Evolutionary conservation across 768 basidiomycete species (phyloP), one percentile per base, ranked within the genome.

Genomic region (Daedalea quercina): DNA sequence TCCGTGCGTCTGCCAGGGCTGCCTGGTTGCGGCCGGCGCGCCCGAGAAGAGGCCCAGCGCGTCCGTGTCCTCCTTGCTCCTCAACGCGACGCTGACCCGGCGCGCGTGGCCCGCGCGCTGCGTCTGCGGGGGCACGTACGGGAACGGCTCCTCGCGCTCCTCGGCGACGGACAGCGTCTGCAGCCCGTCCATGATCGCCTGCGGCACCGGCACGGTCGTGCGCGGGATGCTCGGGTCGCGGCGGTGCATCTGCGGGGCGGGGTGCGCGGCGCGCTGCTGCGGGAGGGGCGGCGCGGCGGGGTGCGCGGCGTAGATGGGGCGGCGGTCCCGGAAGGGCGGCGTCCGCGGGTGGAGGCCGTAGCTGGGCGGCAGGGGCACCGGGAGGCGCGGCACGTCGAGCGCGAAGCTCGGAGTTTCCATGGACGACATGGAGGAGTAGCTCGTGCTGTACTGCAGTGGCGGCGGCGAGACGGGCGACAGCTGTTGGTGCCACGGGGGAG

Each of bases 81-180:
- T 71, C 60, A 72, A 52, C 40, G 63, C 54, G 53, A 74, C 67
- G 52, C 69, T 75, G 54, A 74, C 64, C 13, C 74, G 70, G 25
- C 69, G 65, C 12, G 70, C 67, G 37, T 75, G 73, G 4, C 74
- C 73, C 1, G 62, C 57, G n/a, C 55, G 63, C 53, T 68, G 66
- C 40, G 60, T 52, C 50, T 61, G 63, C 20, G 65, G 67, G 22
- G 70, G 67, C 9, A 57, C 59, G 56, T 70, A 71, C 12, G 73
- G 64, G 47, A 65, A 57, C 40, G 59, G 59, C 12, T 57, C 56
- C 17, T 57, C 56, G 34, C 17, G 55, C 17, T 57, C 56, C 48
- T 23, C 35, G 22, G 48, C n/a, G 11, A 28, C 31, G 3, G 6
- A 11, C 34, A 19, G 17, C n/a, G 6, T 40, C 3, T 25, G 8